Evolutionary conservation across 257 asterid genomes (phyloP).

Genomic region (Salvia splendens): DNA sequence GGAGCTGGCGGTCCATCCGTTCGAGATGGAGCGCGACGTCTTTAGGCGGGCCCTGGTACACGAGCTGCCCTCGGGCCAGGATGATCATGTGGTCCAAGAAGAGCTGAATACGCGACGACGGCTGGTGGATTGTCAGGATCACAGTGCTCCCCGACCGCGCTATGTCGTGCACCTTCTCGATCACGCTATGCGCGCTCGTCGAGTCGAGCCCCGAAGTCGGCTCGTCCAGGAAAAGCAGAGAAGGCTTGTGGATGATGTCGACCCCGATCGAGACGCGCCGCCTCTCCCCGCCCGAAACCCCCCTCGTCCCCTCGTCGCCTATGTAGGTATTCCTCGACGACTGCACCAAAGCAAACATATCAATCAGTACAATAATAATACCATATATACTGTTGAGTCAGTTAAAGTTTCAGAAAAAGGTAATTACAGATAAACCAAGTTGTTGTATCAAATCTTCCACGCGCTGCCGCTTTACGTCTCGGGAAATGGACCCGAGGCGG

Average conservation of each 20-base stretch:
- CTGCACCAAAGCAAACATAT: slow-evolving; percentile 31
- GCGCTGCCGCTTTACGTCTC: slow-evolving; percentile 47
- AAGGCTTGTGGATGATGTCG: slow-evolving; percentile 85
- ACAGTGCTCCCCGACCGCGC: slow-evolving; percentile 80
- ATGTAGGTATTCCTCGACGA: slow-evolving; percentile 75
- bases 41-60: slow-evolving; percentile 81
- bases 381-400: too few species aligned
- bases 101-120: slow-evolving; percentile 69
- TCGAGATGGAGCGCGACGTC: slow-evolving; percentile 65
- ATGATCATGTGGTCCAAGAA: slow-evolving; percentile 75
- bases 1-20: slow-evolving; percentile 59
- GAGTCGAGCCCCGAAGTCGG: slow-evolving; percentile 92
- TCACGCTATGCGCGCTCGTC: slow-evolving; percentile 83
- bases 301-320: slow-evolving; percentile 90
- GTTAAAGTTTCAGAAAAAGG: too few species aligned
- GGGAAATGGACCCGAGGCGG: slow-evolving; percentile 55
- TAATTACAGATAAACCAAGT: slow-evolving; percentile 69
- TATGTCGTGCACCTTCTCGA: slow-evolving; percentile 76
- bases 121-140: slow-evolving; percentile 84
- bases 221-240: slow-evolving; percentile 74
- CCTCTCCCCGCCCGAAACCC: slow-evolving; percentile 90
- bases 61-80: slow-evolving; percentile 83
- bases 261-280: slow-evolving; percentile 83
- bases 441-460: slow-evolving; percentile 67
- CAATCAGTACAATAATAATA: too few species aligned